Conservation (phyloP, 352 stramenopile genomes). For the Phytophthora aleatoria region DNA sequence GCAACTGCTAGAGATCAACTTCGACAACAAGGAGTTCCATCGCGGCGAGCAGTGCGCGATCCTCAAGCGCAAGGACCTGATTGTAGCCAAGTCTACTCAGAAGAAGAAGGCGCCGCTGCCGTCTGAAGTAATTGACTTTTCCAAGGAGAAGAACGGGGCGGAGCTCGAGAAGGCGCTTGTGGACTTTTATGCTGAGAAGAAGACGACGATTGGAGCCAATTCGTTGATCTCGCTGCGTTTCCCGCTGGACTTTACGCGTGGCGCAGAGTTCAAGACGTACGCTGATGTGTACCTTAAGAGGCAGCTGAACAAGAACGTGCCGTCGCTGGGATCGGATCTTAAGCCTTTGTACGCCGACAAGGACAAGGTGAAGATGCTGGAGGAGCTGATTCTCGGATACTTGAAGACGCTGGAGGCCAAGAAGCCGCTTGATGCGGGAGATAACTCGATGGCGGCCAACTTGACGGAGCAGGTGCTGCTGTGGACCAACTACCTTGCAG, state of each 20-base stretch:
- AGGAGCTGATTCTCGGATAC: constrained; percentile 82
- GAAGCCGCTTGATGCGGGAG: constrained; percentile 50
- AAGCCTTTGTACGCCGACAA: constrained; percentile 87
- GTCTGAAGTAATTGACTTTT: constrained; percentile 58
- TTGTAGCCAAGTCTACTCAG: constrained; percentile 35
- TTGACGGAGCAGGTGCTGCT: constrained; percentile 54
- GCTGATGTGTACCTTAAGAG: constrained; percentile 64
- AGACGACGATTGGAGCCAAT: constrained; percentile 53
- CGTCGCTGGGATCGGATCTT: constrained; percentile 94
- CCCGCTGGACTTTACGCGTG: constrained; percentile 88
- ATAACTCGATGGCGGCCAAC: constrained; percentile 39
- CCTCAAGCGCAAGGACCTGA: constrained; percentile 59
- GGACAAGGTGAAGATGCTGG: constrained; percentile 66
- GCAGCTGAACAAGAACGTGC: constrained; percentile 92
- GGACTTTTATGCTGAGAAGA: constrained; percentile 56
- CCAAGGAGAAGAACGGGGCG: constrained; percentile 44
- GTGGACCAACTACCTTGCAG: constrained; percentile 93
- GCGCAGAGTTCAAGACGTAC: constrained; percentile 73
- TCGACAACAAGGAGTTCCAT: constrained; percentile 92
- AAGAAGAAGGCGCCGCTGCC: constrained; percentile 44
- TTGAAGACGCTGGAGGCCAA: constrained; percentile 71
- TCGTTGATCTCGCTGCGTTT: constrained; percentile 90
- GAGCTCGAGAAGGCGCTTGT: constrained; percentile 55
- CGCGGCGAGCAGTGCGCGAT: constrained; percentile 85
- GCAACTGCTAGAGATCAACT: constrained; percentile 84